These are phyloP conservation scores for Zizania palustris DNA, from an alignment of 202 grass and related monocot genomes.

Conservation along the genomic window DNA sequence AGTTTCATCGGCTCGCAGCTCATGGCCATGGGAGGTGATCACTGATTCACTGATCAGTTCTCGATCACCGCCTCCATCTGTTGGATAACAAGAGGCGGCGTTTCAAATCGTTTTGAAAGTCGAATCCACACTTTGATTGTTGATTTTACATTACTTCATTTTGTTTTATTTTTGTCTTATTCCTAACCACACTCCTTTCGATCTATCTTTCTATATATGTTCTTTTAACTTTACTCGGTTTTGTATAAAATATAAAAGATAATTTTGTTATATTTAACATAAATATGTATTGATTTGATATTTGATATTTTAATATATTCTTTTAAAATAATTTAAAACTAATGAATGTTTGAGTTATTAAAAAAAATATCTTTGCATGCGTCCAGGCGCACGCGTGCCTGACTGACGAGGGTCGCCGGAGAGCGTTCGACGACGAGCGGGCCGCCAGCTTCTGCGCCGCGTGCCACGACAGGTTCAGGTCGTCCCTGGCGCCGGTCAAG, in stretches of 20 bases:
- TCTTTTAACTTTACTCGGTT: no score
- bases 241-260: no score
- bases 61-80: neutral
- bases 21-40: no score
- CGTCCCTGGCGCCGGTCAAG: neutral
- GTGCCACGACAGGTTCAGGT: conserved; percentile 53
- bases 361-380: neutral
- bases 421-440: conserved; percentile 57
- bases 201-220: no score
- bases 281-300: no score
- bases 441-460: conserved; percentile 56
- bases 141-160: neutral
- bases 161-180: no score
- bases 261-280: no score
- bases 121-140: neutral
- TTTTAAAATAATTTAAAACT: no score
- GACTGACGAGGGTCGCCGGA: conserved; percentile 61
- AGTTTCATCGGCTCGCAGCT: no score
- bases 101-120: neutral
- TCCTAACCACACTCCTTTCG: no score
- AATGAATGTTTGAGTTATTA: no score
- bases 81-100: neutral
- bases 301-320: no score
- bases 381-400: conserved; percentile 80
- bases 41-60: neutral